These are phyloP conservation scores for Trypanosoma platydactyli DNA, from an alignment of 208 protist genomes.

Conservation along the genomic window DNA sequence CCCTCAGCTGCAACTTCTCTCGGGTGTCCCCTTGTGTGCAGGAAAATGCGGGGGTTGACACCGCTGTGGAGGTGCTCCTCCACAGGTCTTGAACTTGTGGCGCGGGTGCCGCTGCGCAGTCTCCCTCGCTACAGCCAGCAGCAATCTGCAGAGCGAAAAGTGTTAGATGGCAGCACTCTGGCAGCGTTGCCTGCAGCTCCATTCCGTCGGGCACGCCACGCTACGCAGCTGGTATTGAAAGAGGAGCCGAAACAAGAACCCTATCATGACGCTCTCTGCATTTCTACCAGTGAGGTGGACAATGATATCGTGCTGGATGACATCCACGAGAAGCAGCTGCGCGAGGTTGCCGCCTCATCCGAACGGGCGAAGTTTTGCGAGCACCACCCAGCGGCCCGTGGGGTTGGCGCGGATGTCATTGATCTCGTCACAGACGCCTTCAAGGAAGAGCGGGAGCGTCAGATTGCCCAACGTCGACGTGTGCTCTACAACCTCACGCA, in stretches of 20 bases:
- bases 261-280: conserved; percentile 11
- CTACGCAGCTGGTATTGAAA: conserved; percentile 18
- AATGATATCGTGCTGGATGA: conserved; percentile 34
- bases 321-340: conserved; percentile 11
- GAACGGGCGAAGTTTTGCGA: conserved; percentile 23
- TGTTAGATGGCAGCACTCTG: conserved; percentile 26
- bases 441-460: conserved; percentile 56
- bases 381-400: conserved; percentile 55
- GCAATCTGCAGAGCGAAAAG: conserved; percentile 26
- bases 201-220: background rate
- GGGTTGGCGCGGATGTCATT: conserved; percentile 76
- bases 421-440: conserved; percentile 88
- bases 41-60: conserved; percentile 3
- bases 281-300: conserved; percentile 11
- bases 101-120: conserved; percentile 27
- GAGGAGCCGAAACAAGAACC: background rate
- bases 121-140: conserved; percentile 30
- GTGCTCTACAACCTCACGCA: conserved; percentile 87
- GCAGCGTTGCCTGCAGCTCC: conserved; percentile 7
- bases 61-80: conserved; percentile 14
- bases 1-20: background rate
- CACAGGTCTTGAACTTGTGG: conserved; percentile 21
- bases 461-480: conserved; percentile 54
- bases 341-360: conserved; percentile 8
- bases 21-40: too few relatives aligned